Base-by-base conservation (phyloP, 2,329 filamentous ascomycete species). In the Talaromyces sp. region DNA sequence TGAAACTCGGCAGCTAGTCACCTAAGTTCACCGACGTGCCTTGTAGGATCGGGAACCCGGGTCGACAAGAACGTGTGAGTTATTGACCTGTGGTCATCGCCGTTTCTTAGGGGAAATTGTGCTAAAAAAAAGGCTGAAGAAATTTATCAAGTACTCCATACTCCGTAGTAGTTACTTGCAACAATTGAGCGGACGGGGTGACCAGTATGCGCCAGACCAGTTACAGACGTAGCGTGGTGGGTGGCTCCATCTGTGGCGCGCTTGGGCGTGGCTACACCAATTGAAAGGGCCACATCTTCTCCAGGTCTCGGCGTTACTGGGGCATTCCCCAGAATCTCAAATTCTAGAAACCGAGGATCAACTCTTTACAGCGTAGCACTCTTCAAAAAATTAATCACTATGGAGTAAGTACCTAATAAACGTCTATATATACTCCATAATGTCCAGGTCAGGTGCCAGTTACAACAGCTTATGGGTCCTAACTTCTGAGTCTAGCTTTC, bases 271-370 rank as follows among this genome's bases (percentile, higher is more conserved):
- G 8, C 4, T 8, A 15, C n/a, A 36, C 53, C 29, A 56, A 56
- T 56, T 17, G 34, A 22, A 34, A 19, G 2, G 10, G n/a, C 31
- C 1, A 22, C 25, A 3, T 8, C 19, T 56, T 38, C 53, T 56
- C 53, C 53, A 56, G 51, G 29, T 54, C 51, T 56, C 51, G 51
- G 51, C 51, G 5, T 36, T 36, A 56, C 27, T 56, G 53, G 53
- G 31, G n/a, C 53, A 56, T 56, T 56, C 53, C 53, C 53, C 53
- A 56, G 53, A 56, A 56, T 56, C 53, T 56, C 53, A 56, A 22
- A 36, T 56, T 56, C 53, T 38, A 56, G 53, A 56, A 56, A 54
- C 51, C 51, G 51, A 54, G 51, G 51, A 34, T 54, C 51, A 54
- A 54, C 7, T 31, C 27, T 47, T 11, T 47, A 47, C 43, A 15